These are phyloP conservation scores for Metschnikowia corniflorae DNA, from an alignment of 805 yeast species.

Conservation along the genomic window DNA sequence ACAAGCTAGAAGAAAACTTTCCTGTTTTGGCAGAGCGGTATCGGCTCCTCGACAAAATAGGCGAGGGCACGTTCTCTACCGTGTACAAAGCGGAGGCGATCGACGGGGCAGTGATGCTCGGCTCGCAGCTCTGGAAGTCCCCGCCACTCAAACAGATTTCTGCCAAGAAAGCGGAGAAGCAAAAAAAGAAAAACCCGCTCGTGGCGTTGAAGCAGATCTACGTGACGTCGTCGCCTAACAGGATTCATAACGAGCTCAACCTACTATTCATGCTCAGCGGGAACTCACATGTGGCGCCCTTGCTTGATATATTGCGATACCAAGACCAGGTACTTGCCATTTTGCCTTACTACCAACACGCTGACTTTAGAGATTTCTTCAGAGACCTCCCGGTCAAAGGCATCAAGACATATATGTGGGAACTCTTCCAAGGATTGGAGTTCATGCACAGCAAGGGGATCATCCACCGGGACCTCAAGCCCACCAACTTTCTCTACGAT, in stretches of 20 bases:
- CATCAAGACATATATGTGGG: constrained; percentile 74
- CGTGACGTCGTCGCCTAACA: constrained; percentile 90
- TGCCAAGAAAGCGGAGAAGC: constrained; percentile 16
- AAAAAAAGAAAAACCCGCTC: constrained; percentile 34
- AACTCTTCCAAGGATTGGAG: constrained; percentile 70
- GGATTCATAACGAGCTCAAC: constrained; percentile 85
- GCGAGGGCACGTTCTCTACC: constrained; percentile 64
- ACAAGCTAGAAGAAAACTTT: constrained; percentile 50
- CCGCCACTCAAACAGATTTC: constrained; percentile 36
- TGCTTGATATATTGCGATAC: constrained; percentile 79
- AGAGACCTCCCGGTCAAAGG: constrained; percentile 77
- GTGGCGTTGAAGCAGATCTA: constrained; percentile 93
- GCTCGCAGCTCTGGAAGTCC: constrained; percentile 42
- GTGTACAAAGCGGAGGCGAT: constrained; percentile 61
- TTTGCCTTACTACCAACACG: constrained; percentile 84
- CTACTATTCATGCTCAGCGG: constrained; percentile 67
- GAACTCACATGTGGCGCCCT: constrained; percentile 75
- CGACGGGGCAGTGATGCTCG: constrained; percentile 35
- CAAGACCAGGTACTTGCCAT: constrained; percentile 94
- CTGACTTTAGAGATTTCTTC: constrained; percentile 85
- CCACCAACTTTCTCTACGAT: constrained; percentile 68
- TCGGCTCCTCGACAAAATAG: constrained; percentile 53
- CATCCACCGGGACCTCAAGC: constrained; percentile 44
- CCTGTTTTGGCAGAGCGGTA: constrained; percentile 48
- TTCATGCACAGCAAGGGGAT: constrained; percentile 49